Evolutionary conservation across 2,329 filamentous ascomycete species (phyloP).

Genomic region (Xylaria sp.): DNA sequence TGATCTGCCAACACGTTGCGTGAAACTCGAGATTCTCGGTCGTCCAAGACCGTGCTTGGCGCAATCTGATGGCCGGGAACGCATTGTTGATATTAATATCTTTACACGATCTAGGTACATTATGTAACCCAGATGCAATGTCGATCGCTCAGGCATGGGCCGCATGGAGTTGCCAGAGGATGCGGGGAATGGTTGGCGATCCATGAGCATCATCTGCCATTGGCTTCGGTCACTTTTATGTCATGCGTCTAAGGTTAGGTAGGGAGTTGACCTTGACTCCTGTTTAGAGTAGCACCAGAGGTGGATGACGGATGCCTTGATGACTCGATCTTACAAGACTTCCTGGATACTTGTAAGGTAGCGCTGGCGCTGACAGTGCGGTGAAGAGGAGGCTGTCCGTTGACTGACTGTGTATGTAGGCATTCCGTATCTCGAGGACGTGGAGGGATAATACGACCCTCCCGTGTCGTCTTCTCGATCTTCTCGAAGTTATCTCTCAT

Average conservation of each 20-base stretch:
- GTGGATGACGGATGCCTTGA: neutral
- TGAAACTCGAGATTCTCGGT: neutral
- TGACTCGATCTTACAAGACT: neutral
- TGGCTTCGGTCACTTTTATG: slow-evolving; percentile 1
- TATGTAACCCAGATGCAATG: neutral
- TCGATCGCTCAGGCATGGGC: slow-evolving; percentile 1
- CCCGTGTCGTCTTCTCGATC: neutral
- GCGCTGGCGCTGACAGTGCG: neutral
- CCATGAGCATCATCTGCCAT: neutral
- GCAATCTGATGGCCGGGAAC: neutral
- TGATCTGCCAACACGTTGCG: neutral
- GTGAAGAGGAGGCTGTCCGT: neutral
- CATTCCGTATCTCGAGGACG: neutral
- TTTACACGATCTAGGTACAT: neutral
- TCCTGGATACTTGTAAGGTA: neutral
- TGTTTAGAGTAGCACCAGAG: neutral
- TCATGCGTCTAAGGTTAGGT: slow-evolving; percentile 4
- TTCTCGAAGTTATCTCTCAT: neutral
- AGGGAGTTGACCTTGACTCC: neutral
- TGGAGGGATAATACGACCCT: neutral
- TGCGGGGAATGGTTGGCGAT: slow-evolving; percentile 8
- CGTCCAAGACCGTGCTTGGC: neutral
- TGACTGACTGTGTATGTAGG: neutral
- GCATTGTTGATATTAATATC: neutral
- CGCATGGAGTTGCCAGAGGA: neutral